Evolutionary conservation across 2,329 filamentous ascomycete species (phyloP).

Genomic region (Hymenoscyphus salicellus): DNA sequence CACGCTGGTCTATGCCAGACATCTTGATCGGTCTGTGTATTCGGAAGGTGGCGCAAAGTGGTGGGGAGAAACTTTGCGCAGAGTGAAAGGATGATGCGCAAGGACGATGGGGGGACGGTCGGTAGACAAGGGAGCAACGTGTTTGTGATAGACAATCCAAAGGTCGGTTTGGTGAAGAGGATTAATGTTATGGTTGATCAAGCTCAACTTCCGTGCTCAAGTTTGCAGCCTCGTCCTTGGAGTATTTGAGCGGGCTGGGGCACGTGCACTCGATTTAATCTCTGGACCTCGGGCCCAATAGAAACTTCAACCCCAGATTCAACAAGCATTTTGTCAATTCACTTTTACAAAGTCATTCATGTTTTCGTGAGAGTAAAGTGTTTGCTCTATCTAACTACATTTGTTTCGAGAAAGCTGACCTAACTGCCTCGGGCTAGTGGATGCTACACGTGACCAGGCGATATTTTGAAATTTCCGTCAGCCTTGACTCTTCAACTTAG

Average conservation of each 20-base stretch:
- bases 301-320: neutral
- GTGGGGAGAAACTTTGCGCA: neutral
- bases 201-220: neutral
- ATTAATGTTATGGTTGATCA: neutral
- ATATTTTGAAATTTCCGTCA: neutral
- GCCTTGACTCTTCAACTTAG: neutral
- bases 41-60: neutral
- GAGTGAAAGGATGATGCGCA: neutral
- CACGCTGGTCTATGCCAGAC: conserved; percentile 31
- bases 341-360: neutral
- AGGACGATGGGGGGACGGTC: neutral
- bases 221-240: conserved; percentile 2
- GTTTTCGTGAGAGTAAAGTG: too few species aligned
- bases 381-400: neutral
- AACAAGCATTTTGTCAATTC: neutral
- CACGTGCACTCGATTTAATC: neutral
- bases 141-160: neutral
- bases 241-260: neutral
- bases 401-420: neutral
- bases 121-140: neutral
- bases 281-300: neutral
- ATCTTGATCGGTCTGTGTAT: conserved; percentile 2
- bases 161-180: neutral
- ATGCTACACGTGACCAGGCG: neutral
- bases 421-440: neutral